Conservation (phyloP, 2,329 filamentous ascomycete genomes). For the Sporothrix curviconia region DNA sequence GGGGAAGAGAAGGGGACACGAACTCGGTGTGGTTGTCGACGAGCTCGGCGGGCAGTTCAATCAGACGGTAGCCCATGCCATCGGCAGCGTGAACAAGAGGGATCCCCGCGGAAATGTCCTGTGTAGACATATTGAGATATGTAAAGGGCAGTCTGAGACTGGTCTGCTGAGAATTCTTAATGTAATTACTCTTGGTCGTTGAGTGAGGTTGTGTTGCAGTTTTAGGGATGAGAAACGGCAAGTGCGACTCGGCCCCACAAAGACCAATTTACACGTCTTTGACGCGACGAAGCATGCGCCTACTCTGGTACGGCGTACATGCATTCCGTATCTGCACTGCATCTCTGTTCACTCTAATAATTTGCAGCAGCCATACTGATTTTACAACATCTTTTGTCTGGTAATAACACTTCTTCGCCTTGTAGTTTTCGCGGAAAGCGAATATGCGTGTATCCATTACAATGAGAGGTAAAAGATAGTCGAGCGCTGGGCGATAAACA, state of each 20-base stretch:
- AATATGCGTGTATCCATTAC: constrained; percentile 1
- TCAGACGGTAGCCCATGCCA: constrained; percentile 49
- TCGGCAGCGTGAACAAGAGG: constrained; percentile 44
- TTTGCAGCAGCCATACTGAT: too few species aligned
- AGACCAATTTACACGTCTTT: constrained; percentile 7
- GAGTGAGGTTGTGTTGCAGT: too few species aligned
- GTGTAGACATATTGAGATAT: constrained; percentile 36
- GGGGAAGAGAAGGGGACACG: neutral
- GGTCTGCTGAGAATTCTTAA: neutral
- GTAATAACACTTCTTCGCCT: too few species aligned
- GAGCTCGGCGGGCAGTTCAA: constrained; percentile 57
- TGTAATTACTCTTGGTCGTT: too few species aligned
- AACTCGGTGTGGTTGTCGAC: constrained; percentile 46
- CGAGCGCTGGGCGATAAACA: too few species aligned
- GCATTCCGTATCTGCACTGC: too few species aligned
- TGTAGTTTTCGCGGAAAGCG: neutral
- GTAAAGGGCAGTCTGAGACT: neutral
- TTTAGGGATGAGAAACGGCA: neutral
- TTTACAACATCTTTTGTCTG: too few species aligned
- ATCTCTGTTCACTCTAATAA: neutral
- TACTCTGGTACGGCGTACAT: neutral
- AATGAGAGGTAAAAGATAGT: neutral
- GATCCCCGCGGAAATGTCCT: constrained; percentile 39
- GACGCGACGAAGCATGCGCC: neutral
- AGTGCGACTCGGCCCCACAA: neutral